phyloP scores from a whole-genome alignment of 148 eudicot genomes.

The Silene latifolia region DNA sequence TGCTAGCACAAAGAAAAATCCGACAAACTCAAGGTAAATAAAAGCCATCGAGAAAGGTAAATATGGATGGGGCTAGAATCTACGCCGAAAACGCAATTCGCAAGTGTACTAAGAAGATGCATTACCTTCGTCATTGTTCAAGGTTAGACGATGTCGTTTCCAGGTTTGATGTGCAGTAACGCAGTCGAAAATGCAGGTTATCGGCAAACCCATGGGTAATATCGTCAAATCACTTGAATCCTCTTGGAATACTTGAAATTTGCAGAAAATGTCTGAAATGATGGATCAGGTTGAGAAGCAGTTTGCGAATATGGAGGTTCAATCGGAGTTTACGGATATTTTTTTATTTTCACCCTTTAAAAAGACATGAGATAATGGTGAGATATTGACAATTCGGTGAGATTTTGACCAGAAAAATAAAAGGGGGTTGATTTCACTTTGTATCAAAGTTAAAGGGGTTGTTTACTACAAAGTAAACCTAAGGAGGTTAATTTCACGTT shows the following conservation, averaged over 20 bases:
- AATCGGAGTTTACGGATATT: constrained; percentile 34
- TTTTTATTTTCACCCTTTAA: not conserved
- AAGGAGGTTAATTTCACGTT: no score
- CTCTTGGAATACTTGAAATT: constrained; percentile 22
- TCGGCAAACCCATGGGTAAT: constrained; percentile 25
- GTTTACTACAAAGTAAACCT: no score
- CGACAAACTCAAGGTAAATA: constrained; percentile 31
- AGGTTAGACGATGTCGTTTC: constrained; percentile 27
- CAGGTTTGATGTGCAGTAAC: constrained; percentile 30
- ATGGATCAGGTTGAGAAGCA: constrained; percentile 33
- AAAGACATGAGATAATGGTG: no score
- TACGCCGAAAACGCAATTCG: constrained; percentile 35
- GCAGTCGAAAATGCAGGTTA: constrained; percentile 30
- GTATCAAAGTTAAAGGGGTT: no score
- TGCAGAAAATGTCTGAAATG: constrained; percentile 34
- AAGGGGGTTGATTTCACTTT: no score
- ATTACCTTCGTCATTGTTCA: constrained; percentile 27
- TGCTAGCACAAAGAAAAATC: constrained; percentile 32
- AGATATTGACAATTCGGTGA: no score
- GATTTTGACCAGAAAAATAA: no score
- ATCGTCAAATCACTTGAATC: constrained; percentile 33
- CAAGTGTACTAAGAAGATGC: constrained; percentile 32
- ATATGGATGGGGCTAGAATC: constrained; percentile 36
- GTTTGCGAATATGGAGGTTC: constrained; percentile 36
- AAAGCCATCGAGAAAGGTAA: constrained; percentile 33